Percentiles rank a stretch among this genome's conserved stretches.
Evolutionary conservation across 345 rosid genomes (phyloP).

Genomic region (Gossypium herbaceum): DNA sequence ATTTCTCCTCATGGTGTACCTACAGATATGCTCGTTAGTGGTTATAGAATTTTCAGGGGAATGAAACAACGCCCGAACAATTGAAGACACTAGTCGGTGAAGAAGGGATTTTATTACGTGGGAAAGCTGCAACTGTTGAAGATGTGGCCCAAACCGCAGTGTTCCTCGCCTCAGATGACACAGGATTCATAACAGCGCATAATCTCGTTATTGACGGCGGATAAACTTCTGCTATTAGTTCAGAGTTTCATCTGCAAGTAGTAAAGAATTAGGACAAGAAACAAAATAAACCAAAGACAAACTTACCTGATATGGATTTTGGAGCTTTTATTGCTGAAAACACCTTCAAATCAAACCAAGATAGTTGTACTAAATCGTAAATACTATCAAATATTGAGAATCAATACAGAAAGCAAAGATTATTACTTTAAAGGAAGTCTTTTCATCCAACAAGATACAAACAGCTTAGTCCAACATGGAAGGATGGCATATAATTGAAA

Average conservation of each 20-base stretch:
- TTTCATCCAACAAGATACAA: neutral
- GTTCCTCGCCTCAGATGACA: slow-evolving; percentile 60
- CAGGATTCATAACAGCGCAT: slow-evolving; percentile 68
- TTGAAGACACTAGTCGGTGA: slow-evolving; percentile 49
- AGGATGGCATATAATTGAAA: neutral
- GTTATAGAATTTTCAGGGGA: slow-evolving; percentile 42
- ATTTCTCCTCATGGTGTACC: slow-evolving; percentile 90
- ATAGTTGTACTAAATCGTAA: neutral
- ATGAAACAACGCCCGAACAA: slow-evolving; percentile 38
- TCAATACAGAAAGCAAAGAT: neutral
- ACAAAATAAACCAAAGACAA: neutral
- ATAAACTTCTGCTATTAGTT: slow-evolving; percentile 47
- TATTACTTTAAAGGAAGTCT: neutral
- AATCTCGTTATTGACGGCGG: slow-evolving; percentile 84
- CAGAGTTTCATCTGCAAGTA: slow-evolving; percentile 46
- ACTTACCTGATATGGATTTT: neutral
- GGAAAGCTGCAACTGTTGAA: slow-evolving; percentile 50
- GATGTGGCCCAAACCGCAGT: slow-evolving; percentile 66
- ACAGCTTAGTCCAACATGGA: neutral
- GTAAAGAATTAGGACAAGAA: neutral
- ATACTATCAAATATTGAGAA: neutral
- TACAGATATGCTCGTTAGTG: slow-evolving; percentile 65
- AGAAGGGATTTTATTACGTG: slow-evolving; percentile 56
- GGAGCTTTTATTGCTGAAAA: neutral
- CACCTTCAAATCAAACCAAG: neutral